Conservation (phyloP, 1,284 basidiomycete species). For the Takashimella koratensis region DNA sequence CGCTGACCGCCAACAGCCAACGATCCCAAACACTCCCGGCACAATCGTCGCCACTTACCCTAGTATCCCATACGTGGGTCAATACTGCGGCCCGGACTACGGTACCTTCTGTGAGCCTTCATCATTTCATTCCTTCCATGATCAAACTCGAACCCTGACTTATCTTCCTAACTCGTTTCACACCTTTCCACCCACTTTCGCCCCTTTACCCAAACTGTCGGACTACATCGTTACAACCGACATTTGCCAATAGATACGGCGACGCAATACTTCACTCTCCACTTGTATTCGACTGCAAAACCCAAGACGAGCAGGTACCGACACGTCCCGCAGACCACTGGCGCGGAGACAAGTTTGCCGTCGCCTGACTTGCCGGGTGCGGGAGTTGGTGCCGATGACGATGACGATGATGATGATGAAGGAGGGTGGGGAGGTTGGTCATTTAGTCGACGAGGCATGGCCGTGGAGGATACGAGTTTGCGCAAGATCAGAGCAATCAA, state of each 20-base stretch:
- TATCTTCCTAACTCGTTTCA: no score
- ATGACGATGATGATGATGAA: constrained; percentile 45
- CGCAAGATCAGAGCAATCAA: constrained; percentile 72
- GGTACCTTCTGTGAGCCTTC: constrained; percentile 30
- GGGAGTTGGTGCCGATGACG: constrained; percentile 15
- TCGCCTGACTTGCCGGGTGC: no score
- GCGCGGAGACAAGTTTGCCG: not conserved
- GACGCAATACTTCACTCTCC: constrained; percentile 72
- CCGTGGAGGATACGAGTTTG: constrained; percentile 59
- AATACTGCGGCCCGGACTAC: constrained; percentile 63
- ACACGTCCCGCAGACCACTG: not conserved
- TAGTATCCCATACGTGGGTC: constrained; percentile 84
- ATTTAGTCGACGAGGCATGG: constrained; percentile 10
- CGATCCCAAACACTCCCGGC: constrained; percentile 81
- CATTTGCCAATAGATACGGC: constrained; percentile 45
- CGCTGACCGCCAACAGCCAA: constrained; percentile 52
- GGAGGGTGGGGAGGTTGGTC: constrained; percentile 10
- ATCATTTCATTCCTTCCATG: not conserved
- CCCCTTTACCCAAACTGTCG: constrained; percentile 14
- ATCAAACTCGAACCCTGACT: constrained; percentile 13
- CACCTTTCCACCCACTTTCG: constrained; percentile 70
- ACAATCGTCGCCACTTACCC: constrained; percentile 79
- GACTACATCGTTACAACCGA: constrained; percentile 42
- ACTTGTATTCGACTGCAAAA: constrained; percentile 71
- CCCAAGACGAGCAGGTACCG: constrained; percentile 1